These are phyloP conservation scores for Ophiostoma perfectum DNA, from an alignment of 2,329 filamentous ascomycete species.

Conservation along the genomic window DNA sequence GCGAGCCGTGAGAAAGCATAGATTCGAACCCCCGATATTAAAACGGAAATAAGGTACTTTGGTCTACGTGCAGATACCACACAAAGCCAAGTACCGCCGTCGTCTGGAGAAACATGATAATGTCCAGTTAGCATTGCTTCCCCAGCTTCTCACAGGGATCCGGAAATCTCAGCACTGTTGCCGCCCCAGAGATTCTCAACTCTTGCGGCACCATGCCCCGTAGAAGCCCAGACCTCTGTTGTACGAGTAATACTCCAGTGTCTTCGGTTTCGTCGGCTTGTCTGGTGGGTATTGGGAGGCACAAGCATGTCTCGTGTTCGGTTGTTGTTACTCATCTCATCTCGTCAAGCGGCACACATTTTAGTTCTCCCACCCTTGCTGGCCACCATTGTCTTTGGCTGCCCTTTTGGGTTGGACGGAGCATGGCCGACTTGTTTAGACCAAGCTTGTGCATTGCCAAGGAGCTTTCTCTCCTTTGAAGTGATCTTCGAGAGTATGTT, in stretches of 20 bases:
- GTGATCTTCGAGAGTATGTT: not conserved
- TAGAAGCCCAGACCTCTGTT: not conserved
- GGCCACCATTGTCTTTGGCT: too few species aligned
- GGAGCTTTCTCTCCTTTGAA: constrained; percentile 5
- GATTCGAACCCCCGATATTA: not conserved
- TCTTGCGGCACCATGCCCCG: constrained; percentile 1
- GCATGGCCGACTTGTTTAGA: not conserved
- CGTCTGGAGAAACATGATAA: not conserved
- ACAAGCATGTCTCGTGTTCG: too few species aligned
- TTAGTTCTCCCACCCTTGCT: not conserved
- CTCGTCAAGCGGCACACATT: too few species aligned
- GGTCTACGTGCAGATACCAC: not conserved
- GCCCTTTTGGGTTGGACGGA: too few species aligned
- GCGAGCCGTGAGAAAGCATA: not conserved
- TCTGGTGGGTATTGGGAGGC: not conserved
- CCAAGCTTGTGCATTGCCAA: not conserved
- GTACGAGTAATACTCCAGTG: constrained; percentile 1
- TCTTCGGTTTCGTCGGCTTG: not conserved
- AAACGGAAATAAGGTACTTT: constrained; percentile 3
- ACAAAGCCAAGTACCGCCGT: not conserved
- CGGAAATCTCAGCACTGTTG: too few species aligned
- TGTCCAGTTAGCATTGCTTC: too few species aligned
- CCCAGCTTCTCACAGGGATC: too few species aligned
- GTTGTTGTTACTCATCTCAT: too few species aligned
- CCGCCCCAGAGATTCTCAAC: not conserved